A percentile compares a stretch with the other conserved stretches of the same genome.
These are phyloP conservation scores for Populus hybrid DNA, from an alignment of 441 rosid species.

Conservation along the genomic window DNA sequence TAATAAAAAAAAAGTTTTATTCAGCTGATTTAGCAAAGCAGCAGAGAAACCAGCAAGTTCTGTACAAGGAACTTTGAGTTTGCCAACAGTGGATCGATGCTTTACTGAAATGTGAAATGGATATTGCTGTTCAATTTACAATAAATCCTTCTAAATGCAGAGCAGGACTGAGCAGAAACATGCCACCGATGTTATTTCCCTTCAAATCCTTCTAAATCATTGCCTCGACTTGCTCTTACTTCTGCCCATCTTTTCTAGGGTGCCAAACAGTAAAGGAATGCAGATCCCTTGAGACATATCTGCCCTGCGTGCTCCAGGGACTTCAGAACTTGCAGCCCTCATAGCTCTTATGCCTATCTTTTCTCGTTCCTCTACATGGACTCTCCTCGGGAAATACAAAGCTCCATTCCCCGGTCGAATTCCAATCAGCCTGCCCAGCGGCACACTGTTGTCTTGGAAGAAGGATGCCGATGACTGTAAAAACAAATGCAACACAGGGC, in stretches of 20 bases:
- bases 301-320: constrained; percentile 4
- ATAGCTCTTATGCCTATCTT: background rate
- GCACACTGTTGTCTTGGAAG: constrained; percentile 42
- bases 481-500: background rate
- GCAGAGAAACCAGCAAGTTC: background rate
- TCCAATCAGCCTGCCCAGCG: constrained; percentile 50
- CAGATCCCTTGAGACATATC: constrained; percentile 43
- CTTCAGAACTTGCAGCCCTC: constrained; percentile 10
- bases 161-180: background rate
- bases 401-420: constrained; percentile 30
- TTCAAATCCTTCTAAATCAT: background rate
- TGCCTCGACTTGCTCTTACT: constrained; percentile 33
- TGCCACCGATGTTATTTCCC: constrained; percentile 1
- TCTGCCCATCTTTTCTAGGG: constrained; percentile 36
- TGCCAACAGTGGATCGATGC: background rate
- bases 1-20: too few species aligned
- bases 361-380: constrained; percentile 18
- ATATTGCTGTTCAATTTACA: background rate
- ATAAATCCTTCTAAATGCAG: background rate
- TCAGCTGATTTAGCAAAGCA: background rate
- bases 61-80: background rate
- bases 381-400: constrained; percentile 25
- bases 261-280: constrained; percentile 41
- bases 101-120: background rate
- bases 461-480: constrained; percentile 51